Evolutionary conservation across 805 yeast species (phyloP).

Genomic region (Scheffersomyces spartinae): DNA sequence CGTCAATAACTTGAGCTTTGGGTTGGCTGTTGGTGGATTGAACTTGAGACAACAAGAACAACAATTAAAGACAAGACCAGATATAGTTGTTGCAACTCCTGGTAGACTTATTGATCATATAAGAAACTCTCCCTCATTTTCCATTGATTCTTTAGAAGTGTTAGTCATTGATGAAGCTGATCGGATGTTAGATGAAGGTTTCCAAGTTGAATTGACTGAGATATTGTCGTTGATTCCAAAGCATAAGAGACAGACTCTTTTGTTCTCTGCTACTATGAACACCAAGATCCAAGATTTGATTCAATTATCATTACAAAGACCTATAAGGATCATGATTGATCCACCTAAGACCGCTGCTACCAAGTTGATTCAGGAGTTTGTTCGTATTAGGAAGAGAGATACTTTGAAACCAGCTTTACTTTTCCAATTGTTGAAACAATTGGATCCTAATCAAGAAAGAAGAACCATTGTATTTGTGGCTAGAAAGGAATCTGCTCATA

Average conservation of each 20-base stretch:
- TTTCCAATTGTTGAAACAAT: conserved; percentile 53
- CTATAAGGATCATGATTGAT: conserved; percentile 90
- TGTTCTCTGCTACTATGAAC: conserved; percentile 98
- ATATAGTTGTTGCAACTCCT: conserved; percentile 94
- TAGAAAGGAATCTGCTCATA: conserved; percentile 85
- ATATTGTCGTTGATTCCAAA: conserved; percentile 75
- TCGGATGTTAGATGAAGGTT: conserved; percentile 98
- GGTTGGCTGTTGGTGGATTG: conserved; percentile 96
- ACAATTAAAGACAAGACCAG: conserved; percentile 85
- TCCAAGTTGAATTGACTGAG: conserved; percentile 89
- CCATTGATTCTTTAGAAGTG: conserved; percentile 84
- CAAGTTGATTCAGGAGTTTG: conserved; percentile 88
- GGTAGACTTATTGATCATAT: conserved; percentile 98
- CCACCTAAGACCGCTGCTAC: conserved; percentile 92
- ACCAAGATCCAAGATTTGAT: conserved; percentile 81
- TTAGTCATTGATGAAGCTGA: conserved; percentile 96
- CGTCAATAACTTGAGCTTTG: conserved; percentile 69
- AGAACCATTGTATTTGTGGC: conserved; percentile 87
- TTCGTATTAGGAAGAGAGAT: conserved; percentile 87
- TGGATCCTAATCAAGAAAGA: conserved; percentile 51
- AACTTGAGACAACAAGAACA: conserved; percentile 93
- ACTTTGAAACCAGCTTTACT: conserved; percentile 73
- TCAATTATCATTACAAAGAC: conserved; percentile 77
- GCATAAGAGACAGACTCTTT: conserved; percentile 80
- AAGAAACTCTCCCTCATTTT: conserved; percentile 86